Evolutionary conservation across 2,329 filamentous ascomycete genomes (phyloP), one percentile per base, ranked within the genome.

Genomic region (Scytalidium sp.): DNA sequence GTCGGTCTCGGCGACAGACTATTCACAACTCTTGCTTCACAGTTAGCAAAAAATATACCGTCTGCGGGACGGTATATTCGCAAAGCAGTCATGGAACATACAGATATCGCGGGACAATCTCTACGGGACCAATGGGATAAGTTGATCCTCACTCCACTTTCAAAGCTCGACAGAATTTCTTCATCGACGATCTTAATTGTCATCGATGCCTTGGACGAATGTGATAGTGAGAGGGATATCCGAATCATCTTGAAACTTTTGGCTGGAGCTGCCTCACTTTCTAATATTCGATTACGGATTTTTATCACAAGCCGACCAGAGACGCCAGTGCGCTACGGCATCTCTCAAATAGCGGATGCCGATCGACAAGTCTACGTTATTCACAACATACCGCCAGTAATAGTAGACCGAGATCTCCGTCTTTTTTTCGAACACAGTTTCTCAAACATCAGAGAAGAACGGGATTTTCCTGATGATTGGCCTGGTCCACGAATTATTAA

Each of bases 51-150:
- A 7, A 43, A 29, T 6, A 21, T 51, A 46, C 46, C 50, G 3
- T 32, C 43, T 25, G 13, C 51, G 15, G 23, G 25, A 23, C 8
- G n/a, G 1, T 17, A 54, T 32, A 50, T 54, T 40, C 45, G 19
- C 29, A 45, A 51, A 1, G 51, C 49, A 41, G 20, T 52, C 20
- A 44, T 2, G 2, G 17, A 54, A 15, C 42, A 40, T 1, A 41
- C 29, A 19, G 53, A 52, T 41, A 51, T 56, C 46, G 43, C 41
- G 19, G 46, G 17, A 19, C 39, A 23, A 25, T 48, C 46, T 7
- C 44, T 77, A 71, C 19, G 74, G 54, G 11, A 73, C 71, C 68
- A 74, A 70, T 8, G 64, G 67, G 17, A 74, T 60, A 41, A 76
- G 57, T 54, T 76, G 71, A 49, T 75, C 64, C 2, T 67, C 53